Base-by-base conservation (phyloP, 352 stramenopile species). In the Halophytophthora polymorphica region DNA sequence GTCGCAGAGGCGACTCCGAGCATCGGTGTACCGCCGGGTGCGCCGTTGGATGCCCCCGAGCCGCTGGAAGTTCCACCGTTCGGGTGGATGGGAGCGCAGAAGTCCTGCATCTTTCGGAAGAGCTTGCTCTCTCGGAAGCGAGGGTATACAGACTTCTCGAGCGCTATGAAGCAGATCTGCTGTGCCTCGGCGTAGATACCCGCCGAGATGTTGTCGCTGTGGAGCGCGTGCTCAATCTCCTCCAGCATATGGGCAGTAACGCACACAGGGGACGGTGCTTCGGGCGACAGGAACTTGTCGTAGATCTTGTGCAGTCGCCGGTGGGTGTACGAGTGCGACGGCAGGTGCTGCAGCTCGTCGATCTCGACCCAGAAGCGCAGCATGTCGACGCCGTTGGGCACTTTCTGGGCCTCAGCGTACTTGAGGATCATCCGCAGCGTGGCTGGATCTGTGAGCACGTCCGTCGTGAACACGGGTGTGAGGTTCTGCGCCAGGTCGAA, bases 331-430 rank as follows among this genome's bases (percentile, higher is more conserved):
- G 80, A 88, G 29, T 88, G 77, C 15, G 77, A 89, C 19, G 82
- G 79, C 13, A 93, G 53, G 39, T 83, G 62, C 45, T 85, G 73
- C 29, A 93, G 56, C 44, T 88, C 68, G 56, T 90, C 79, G 38
- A 93, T 85, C 47, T 93, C 82, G 56, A 83, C 75, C 82, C 82
- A 93, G 61, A 93, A 93, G 8, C 71, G 69, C 47, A 93, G 74
- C 58, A 74, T 64, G 47, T 93, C 82, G 19, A 58, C 66, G 15
- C 75, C 82, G 45, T 75, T 71, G 3, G 59, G 63, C 8, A 93
- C 66, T 17, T 83, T 80, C 40, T 82, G 65, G 8, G 52, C 59
- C 57, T 86, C 77, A 15, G 71, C 67, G 55, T 74, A 93, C 33
- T 60, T 68, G 25, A 77, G 69, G 45, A 87, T 78, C 65, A 93